Conservation (phyloP, 2,329 filamentous ascomycete species). For the Shiraia sp. region DNA sequence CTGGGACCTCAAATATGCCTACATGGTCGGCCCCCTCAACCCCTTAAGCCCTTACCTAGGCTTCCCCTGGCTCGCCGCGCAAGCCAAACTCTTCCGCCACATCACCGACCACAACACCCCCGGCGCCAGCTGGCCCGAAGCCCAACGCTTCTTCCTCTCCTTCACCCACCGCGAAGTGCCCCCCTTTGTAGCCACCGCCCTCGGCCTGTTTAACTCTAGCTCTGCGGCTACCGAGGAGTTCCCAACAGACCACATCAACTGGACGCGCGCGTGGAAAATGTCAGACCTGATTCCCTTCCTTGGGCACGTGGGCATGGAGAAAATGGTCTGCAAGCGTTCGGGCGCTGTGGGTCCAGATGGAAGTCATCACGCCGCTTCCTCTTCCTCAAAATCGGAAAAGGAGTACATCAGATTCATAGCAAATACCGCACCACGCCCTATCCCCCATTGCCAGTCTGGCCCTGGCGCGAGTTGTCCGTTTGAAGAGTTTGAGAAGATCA, state of each 20-base stretch:
- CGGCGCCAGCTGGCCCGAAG: slow-evolving; percentile 43
- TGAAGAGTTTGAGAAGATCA: slow-evolving; percentile 48
- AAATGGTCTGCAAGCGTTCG: slow-evolving; percentile 58
- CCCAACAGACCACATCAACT: slow-evolving; percentile 60
- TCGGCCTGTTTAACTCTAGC: slow-evolving; percentile 71
- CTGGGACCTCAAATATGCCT: slow-evolving; percentile 65
- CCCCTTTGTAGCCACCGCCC: slow-evolving; percentile 66
- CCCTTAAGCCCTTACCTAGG: slow-evolving; percentile 60
- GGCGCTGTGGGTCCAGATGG: slow-evolving; percentile 52
- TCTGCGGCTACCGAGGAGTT: slow-evolving; percentile 66
- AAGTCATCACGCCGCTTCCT: too few relatives aligned
- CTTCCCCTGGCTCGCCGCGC: slow-evolving; percentile 68
- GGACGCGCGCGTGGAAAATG: slow-evolving; percentile 66
- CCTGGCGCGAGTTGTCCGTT: slow-evolving; percentile 55
- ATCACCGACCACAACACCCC: slow-evolving; percentile 41
- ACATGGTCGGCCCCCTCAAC: slow-evolving; percentile 68
- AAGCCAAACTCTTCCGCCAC: slow-evolving; percentile 45
- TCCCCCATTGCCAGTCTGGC: slow-evolving; percentile 53
- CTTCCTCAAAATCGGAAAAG: not conserved
- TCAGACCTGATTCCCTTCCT: slow-evolving; percentile 67
- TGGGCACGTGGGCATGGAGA: slow-evolving; percentile 67
- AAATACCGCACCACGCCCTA: slow-evolving; percentile 54
- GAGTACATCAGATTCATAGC: slow-evolving; percentile 58
- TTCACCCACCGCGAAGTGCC: slow-evolving; percentile 72
- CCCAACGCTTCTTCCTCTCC: slow-evolving; percentile 65